Base-by-base conservation (phyloP, 2,329 filamentous ascomycete genomes). In the Penicillium corylophilum region DNA sequence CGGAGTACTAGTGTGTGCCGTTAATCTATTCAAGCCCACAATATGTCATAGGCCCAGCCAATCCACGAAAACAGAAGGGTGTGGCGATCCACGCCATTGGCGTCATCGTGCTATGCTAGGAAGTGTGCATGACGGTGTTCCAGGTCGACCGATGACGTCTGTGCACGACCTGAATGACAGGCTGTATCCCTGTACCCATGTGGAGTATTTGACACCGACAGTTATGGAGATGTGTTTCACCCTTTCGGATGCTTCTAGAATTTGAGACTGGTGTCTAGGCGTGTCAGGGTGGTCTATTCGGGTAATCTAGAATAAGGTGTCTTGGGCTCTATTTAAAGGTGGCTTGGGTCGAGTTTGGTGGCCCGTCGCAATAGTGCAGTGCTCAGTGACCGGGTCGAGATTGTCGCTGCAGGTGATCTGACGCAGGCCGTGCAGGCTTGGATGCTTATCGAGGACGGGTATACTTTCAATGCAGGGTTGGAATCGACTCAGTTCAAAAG, bases 81-180 rank as follows among this genome's bases (percentile, higher is more conserved):
- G 43, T 44, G 50, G 44, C 16, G 23, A 7, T 36, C 1, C 33
- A 4, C 33, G 59, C 57, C 55, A 50, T 61, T 53, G 38, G 44
- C 57, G 57, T 58, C 57, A 61, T 58, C 29, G 39, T 39, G 40
- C 43, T 42, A 33, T 38, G 44, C n/a, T 35, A 13, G 29, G 29
- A 5, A n/a, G 13, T 48, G 46, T 46, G 35, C 46, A 36, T 36
- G 41, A 42, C 33, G 44, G 13, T 4, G 29, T n/a, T 18, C 31
- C n/a, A 35, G 31, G 13, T 8, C 33, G 4, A 15, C 29, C 29
- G 13, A 51, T 51, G 43, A 51, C 48, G 48, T 51, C 16, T 42
- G 40, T 20, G 16, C n/a, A 16, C 31, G 31, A 20, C 33, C 16
- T 20, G 16, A 20, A 16, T 3, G 16, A 36, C 7, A 20, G 33